Evolutionary conservation across 2,329 filamentous ascomycete species (phyloP).

Genomic region (Chalaropsis ovoidea): DNA sequence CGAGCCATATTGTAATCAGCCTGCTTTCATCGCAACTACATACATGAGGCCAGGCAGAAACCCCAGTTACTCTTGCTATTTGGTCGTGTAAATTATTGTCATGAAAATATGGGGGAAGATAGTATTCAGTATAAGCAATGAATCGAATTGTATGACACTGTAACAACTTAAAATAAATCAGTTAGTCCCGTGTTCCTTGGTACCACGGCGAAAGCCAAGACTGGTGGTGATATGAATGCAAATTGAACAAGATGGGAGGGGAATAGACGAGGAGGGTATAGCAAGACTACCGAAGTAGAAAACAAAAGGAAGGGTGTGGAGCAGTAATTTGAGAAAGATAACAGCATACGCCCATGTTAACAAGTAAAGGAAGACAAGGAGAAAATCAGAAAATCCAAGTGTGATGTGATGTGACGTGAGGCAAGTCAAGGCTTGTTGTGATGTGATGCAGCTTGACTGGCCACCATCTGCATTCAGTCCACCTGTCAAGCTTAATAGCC

Average conservation of each 20-base stretch:
- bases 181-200: not conserved
- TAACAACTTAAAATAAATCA: not conserved
- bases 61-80: too few species aligned
- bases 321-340: not conserved
- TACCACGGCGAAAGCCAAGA: not conserved
- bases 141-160: not conserved
- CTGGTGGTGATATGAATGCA: not conserved
- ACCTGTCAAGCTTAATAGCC: constrained; percentile 34
- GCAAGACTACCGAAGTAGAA: not conserved
- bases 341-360: not conserved
- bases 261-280: not conserved
- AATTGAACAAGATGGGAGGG: not conserved
- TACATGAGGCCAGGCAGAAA: too few species aligned
- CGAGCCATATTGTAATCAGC: too few species aligned
- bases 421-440: not conserved
- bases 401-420: not conserved
- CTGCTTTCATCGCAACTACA: too few species aligned
- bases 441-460: not conserved
- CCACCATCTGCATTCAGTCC: not conserved
- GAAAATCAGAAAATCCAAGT: not conserved
- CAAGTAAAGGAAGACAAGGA: not conserved
- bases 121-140: not conserved
- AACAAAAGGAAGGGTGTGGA: not conserved
- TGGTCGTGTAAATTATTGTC: not conserved
- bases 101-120: not conserved